A percentile compares a stretch with the other conserved stretches of the same genome.
These are phyloP conservation scores for Pisolithus thermaeus DNA, from an alignment of 1,284 basidiomycete species.

Conservation along the genomic window DNA sequence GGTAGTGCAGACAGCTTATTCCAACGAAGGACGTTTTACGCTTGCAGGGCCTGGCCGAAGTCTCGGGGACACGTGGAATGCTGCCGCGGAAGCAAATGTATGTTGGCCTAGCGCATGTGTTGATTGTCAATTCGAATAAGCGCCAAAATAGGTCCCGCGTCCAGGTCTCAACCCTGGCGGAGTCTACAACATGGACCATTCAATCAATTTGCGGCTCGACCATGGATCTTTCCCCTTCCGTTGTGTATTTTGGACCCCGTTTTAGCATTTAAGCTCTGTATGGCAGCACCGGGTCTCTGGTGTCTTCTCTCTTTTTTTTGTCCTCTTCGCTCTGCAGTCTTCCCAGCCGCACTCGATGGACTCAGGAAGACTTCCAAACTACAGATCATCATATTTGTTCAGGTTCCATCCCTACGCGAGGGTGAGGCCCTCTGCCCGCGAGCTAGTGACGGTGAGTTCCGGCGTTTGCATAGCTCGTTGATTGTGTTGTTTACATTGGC, in stretches of 20 bases:
- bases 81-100: conserved; percentile 2
- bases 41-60: neutral
- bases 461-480: neutral
- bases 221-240: neutral
- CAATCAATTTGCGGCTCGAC: too few species aligned
- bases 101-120: neutral
- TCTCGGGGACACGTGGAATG: neutral
- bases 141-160: neutral
- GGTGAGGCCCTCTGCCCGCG: neutral
- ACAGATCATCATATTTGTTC: neutral
- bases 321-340: neutral
- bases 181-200: neutral
- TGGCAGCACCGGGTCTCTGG: neutral
- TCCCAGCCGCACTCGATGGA: neutral
- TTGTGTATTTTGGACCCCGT: neutral
- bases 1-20: neutral
- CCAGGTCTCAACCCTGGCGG: neutral
- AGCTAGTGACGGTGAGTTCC: neutral
- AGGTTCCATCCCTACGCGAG: conserved; percentile 4
- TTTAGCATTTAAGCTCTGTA: neutral
- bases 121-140: neutral
- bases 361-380: neutral
- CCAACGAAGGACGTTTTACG: neutral
- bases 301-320: neutral
- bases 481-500: neutral